Evolutionary conservation across 2,329 filamentous ascomycete genomes (phyloP), one percentile per base, ranked within the genome.

Genomic region (Fusarium palustre): DNA sequence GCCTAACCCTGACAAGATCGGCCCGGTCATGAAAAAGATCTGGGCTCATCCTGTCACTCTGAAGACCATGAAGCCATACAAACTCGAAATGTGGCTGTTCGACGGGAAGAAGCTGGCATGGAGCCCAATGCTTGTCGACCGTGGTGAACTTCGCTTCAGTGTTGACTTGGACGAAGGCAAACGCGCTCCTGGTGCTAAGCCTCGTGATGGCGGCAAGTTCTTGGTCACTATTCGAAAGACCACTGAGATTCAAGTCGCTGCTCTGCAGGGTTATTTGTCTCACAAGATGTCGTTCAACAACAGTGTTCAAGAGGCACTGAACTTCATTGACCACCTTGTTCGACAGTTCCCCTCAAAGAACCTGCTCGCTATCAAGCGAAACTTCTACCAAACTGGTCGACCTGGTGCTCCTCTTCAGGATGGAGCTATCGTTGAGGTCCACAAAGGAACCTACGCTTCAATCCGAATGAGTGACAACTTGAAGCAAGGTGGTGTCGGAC

Each of bases 391-490:
- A 39, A 80, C 81, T 2, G 71, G 81, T 1, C 85, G 85, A 3
- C 76, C 84, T 24, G 79, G 82, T 0, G 79, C 77, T 9, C 79
- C 84, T 5, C 85, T 97, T n/a, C 86, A 89, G 34, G 81, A 85
- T 24, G 77, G 74, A 18, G 72, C 74, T n/a, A 57, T 88, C 85
- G 58, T 96, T 4, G 89, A 94, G 75, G 93, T 93, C 1, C 90
- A 93, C 82, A 97, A 97, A 77, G 96, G 96, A 31, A 91, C 94
- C 7, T 98, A 97, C 74, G 89, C 93, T 12, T 94, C 94, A 0
- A 90, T 97, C 53, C 89, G 94, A 42, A 86, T 95, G 24, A 91
- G 90, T 47, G 85, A 92, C 78, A 77, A 77, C 62, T 33, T 77
- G 18, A 36, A 64, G n/a, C 75, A 86, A 75, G 80, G 82, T 2